Evolutionary conservation across 2,329 filamentous ascomycete species (phyloP).

Genomic region (Xylaria arbuscula): DNA sequence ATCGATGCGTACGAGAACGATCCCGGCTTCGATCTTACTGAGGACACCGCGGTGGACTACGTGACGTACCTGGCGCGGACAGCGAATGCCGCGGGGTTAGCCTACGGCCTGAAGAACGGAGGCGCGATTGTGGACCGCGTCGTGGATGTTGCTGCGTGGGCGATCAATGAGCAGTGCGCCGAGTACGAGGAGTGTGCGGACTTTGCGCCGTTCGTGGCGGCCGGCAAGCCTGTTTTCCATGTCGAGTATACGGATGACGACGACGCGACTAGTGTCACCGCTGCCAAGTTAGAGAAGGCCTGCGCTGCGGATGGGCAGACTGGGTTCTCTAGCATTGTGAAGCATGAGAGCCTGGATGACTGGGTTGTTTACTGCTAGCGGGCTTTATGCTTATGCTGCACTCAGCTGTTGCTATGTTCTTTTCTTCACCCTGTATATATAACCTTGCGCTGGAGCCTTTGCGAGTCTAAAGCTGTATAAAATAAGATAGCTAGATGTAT

Average conservation of each 20-base stretch:
- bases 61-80: slow-evolving; percentile 69
- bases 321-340: slow-evolving; percentile 39
- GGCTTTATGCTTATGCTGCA: neutral
- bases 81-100: slow-evolving; percentile 65
- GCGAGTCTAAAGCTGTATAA: neutral
- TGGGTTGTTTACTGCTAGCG: slow-evolving; percentile 36
- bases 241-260: slow-evolving; percentile 74
- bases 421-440: slow-evolving; percentile 8
- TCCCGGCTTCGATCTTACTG: slow-evolving; percentile 70
- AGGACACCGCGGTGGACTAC: slow-evolving; percentile 66
- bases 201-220: slow-evolving; percentile 68
- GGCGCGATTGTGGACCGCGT: slow-evolving; percentile 65
- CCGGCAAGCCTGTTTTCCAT: slow-evolving; percentile 76
- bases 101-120: slow-evolving; percentile 76
- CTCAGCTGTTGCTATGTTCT: neutral
- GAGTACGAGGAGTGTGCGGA: slow-evolving; percentile 68
- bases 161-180: slow-evolving; percentile 77
- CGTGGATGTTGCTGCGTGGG: slow-evolving; percentile 67
- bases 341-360: slow-evolving; percentile 34
- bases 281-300: slow-evolving; percentile 19
- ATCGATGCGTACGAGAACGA: slow-evolving; percentile 74
- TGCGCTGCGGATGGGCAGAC: slow-evolving; percentile 32
- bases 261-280: slow-evolving; percentile 26
- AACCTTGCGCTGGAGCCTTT: neutral
- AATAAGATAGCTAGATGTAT: neutral